Evolutionary conservation across 108 stramenopile genomes (phyloP).

Genomic region (Conticribra guillardii): DNA sequence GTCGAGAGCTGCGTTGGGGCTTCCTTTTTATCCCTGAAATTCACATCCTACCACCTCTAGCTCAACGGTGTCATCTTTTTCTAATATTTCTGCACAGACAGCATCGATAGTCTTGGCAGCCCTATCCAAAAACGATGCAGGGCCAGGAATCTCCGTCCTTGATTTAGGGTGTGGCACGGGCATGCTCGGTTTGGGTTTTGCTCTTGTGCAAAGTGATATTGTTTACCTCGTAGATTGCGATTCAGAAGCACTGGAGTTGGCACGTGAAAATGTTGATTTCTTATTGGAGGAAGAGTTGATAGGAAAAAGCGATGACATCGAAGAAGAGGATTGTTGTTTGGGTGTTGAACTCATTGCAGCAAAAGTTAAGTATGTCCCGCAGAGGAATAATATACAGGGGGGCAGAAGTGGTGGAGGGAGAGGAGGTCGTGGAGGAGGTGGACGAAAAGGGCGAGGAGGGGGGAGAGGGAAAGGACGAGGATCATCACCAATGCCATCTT

Average conservation of each 20-base stretch:
- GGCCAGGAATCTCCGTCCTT: constrained; percentile 62
- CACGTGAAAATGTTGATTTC: constrained; percentile 64
- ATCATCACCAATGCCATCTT: constrained; percentile 20
- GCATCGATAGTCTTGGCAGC: constrained; percentile 79
- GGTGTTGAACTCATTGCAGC: constrained; percentile 52
- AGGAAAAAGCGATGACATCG: constrained; percentile 24
- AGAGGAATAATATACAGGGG: constrained; percentile 20
- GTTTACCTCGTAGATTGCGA: constrained; percentile 90
- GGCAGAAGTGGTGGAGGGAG: constrained; percentile 45
- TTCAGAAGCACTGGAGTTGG: constrained; percentile 71
- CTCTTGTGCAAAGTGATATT: constrained; percentile 68
- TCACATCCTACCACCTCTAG: background rate
- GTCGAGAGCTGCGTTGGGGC: background rate
- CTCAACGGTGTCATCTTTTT: background rate
- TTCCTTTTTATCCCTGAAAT: too few species aligned
- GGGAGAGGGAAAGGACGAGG: constrained; percentile 15
- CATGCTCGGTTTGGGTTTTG: constrained; percentile 82
- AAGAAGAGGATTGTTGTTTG: constrained; percentile 26
- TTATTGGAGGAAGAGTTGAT: constrained; percentile 44
- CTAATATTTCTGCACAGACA: constrained; percentile 25
- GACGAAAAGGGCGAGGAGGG: constrained; percentile 1
- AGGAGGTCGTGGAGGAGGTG: constrained; percentile 27
- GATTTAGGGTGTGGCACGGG: constrained; percentile 98
- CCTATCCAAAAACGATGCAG: constrained; percentile 63
- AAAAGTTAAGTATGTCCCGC: constrained; percentile 42